Percentiles rank a stretch among this genome's conserved stretches.
Conservation (phyloP, 2,329 filamentous ascomycete species). For the Aspergillus felis region DNA sequence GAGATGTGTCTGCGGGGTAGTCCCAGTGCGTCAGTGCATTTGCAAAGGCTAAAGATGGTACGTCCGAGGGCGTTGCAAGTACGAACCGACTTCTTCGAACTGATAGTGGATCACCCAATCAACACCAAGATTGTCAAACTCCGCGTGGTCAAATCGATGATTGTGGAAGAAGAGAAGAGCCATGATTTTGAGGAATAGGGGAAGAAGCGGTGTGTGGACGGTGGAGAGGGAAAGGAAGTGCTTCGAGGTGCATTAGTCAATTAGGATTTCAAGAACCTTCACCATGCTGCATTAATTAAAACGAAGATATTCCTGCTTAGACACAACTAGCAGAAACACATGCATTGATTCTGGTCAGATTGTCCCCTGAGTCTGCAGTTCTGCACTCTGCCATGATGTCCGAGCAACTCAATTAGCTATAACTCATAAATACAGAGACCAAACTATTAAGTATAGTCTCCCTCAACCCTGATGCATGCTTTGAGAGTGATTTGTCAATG, state of each 20-base stretch:
- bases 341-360: neutral
- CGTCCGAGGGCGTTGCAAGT: neutral
- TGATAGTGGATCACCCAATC: slow-evolving; percentile 86
- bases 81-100: slow-evolving; percentile 63
- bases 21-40: slow-evolving; percentile 6
- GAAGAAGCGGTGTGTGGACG: slow-evolving; percentile 5
- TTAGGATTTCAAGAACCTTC: neutral
- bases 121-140: slow-evolving; percentile 62
- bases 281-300: neutral
- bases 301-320: neutral
- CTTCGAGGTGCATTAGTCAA: neutral
- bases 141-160: slow-evolving; percentile 13
- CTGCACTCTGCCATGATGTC: neutral
- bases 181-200: slow-evolving; percentile 15
- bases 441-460: neutral
- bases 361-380: neutral
- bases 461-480: neutral
- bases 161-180: slow-evolving; percentile 22
- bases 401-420: neutral
- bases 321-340: neutral
- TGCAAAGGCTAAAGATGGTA: neutral
- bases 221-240: neutral
- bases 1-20: slow-evolving; percentile 54
- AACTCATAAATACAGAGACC: neutral
- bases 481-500: neutral